Evolutionary conservation across 2,329 filamentous ascomycete genomes (phyloP).

Genomic region (Paecilomyces dactylethromorphus): DNA sequence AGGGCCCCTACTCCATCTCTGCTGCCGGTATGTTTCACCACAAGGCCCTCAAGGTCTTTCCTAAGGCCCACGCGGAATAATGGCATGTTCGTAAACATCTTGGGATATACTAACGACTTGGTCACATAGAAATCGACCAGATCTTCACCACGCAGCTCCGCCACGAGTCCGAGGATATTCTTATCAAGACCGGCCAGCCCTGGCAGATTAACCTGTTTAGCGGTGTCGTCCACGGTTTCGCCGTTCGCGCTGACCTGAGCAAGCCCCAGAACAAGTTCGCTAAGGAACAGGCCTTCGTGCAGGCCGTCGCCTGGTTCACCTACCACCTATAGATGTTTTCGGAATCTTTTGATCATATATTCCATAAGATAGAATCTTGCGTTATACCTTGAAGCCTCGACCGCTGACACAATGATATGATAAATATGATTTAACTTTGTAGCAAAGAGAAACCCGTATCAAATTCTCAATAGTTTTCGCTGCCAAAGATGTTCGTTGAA

Average conservation of each 20-base stretch:
- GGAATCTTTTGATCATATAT: background rate
- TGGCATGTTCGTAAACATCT: background rate
- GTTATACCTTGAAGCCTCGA: background rate
- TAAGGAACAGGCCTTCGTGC: slow-evolving; percentile 74
- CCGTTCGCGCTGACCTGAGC: slow-evolving; percentile 58
- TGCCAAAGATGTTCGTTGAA: too few species aligned
- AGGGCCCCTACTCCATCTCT: slow-evolving; percentile 62
- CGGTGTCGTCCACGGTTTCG: slow-evolving; percentile 67
- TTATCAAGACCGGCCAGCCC: slow-evolving; percentile 49
- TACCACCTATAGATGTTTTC: slow-evolving; percentile 43
- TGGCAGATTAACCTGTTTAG: slow-evolving; percentile 76
- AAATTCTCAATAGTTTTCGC: too few species aligned
- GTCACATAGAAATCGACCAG: slow-evolving; percentile 49
- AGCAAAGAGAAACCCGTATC: background rate
- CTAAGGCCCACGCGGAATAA: background rate
- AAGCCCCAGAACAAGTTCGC: slow-evolving; percentile 57
- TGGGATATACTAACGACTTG: background rate
- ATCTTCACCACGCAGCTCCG: slow-evolving; percentile 61
- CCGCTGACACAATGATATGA: background rate
- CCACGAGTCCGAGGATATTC: slow-evolving; percentile 58
- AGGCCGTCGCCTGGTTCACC: slow-evolving; percentile 73
- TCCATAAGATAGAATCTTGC: background rate
- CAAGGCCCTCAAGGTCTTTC: background rate
- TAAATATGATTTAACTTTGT: background rate
- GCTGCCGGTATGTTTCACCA: slow-evolving; percentile 39